Evolutionary conservation across 208 protist genomes (phyloP), one percentile per base, ranked within the genome.

Genomic region (Wallacemonas rigidus): DNA sequence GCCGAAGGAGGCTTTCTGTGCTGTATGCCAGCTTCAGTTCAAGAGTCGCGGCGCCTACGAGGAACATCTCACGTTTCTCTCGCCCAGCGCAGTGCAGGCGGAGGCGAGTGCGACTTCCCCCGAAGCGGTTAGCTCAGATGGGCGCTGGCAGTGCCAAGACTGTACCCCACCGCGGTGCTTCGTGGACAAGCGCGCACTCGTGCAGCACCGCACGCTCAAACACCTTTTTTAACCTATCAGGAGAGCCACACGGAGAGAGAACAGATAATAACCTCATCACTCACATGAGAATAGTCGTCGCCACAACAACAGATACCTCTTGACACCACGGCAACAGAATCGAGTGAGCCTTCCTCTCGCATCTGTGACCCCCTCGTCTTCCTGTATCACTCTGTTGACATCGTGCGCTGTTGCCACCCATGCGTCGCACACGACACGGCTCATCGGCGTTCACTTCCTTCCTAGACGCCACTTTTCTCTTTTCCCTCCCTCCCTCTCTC

Each of bases 11-110:
- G 7, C n/a, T 8, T 78, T 72, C 63, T 86, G 81, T 56, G 47
- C 48, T 6, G 63, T 86, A 8, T 86, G 81, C 55, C 73, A 67
- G 1, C 50, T 86, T 36, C 75, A 67, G 47, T 86, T 83, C 48
- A 77, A 64, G 40, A 75, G 43, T 5, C 2, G 2, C 38, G 72
- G 54, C 6, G 72, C 71, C 11, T 86, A 72, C 56, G 65, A 80
- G 8, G 81, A 86, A 64, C 81, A 86, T 60, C 65, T 86, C 43
- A 44, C 45, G n/a, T 86, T 80, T 54, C 61, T 86, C 6, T 58
- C 71, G 4, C 81, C 81, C 0, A 71, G 75, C 54, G 69, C 79
- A 0, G 79, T 65, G 1, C 70, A 74, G 17, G 63, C 35, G 9
- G 69, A 67, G 40, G 71, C 39, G 38, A 17, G 8, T 4, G 60